Conservation (phyloP, 2,329 filamentous ascomycete species). For the Huntiella moniliformis region DNA sequence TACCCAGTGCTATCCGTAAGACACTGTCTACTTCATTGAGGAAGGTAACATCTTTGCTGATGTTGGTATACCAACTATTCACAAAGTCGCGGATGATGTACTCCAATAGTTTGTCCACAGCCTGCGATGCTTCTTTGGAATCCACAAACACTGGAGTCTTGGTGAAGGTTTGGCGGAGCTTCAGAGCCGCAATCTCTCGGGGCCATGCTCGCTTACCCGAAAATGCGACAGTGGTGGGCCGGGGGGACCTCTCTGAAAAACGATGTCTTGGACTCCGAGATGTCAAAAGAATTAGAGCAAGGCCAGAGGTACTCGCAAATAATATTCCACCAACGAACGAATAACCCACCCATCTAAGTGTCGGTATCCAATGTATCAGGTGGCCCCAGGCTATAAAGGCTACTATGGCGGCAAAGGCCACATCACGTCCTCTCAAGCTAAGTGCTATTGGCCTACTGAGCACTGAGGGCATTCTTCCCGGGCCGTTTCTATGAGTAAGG, state of each 20-base stretch:
- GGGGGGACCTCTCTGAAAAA: conserved; percentile 20
- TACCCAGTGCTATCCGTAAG: conserved; percentile 52
- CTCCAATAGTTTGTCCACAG: conserved; percentile 60
- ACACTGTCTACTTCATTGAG: conserved; percentile 70
- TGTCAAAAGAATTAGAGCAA: conserved; percentile 42
- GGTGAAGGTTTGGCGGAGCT: conserved; percentile 46
- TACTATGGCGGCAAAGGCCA: conserved; percentile 46
- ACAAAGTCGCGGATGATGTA: conserved; percentile 71
- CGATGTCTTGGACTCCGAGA: conserved; percentile 30
- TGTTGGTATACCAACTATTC: conserved; percentile 69
- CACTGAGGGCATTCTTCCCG: too few species aligned
- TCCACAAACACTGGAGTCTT: conserved; percentile 53
- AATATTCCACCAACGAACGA: conserved; percentile 57
- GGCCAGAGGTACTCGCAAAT: conserved; percentile 32
- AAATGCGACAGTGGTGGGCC: conserved; percentile 36
- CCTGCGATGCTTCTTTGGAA: conserved; percentile 59
- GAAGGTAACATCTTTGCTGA: conserved; percentile 66
- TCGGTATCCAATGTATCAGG: conserved; percentile 62
- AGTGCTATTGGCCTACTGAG: not conserved
- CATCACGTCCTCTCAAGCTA: conserved; percentile 50
- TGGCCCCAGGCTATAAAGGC: conserved; percentile 78
- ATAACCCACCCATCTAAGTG: conserved; percentile 68
- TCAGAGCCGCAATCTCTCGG: conserved; percentile 48
- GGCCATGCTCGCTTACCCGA: conserved; percentile 46
- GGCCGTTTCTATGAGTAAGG: too few species aligned